These are phyloP conservation scores for Neurospora sp. DNA, from an alignment of 495 filamentous ascomycete species.

Conservation along the genomic window DNA sequence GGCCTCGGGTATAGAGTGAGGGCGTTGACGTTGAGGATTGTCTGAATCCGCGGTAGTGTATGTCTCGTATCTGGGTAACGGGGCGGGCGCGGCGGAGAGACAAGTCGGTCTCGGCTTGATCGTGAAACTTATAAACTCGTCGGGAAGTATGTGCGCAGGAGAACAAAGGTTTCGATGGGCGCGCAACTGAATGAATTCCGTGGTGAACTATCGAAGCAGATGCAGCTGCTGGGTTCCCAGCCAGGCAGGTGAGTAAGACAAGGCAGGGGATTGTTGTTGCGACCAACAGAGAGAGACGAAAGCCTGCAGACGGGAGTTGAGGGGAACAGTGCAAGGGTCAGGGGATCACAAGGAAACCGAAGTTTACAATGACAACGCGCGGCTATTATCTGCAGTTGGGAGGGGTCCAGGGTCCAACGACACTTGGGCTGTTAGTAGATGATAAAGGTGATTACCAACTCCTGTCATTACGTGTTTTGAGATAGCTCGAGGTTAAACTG, in stretches of 20 bases:
- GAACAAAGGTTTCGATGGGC: background rate
- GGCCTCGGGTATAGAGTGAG: background rate
- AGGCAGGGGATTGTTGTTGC: background rate
- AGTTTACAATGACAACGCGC: background rate
- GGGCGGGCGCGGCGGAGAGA: background rate
- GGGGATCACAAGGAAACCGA: background rate
- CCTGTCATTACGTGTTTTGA: background rate
- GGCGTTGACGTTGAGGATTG: background rate
- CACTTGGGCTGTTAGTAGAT: background rate
- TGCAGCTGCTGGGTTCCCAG: background rate
- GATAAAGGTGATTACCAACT: background rate
- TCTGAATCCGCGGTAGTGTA: background rate
- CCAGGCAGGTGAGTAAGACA: background rate
- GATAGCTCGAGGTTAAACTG: background rate
- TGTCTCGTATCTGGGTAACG: background rate
- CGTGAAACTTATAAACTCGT: background rate
- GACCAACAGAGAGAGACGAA: background rate
- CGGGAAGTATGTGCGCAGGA: background rate
- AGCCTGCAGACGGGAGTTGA: background rate
- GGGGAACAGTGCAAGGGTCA: background rate
- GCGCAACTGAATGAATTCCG: background rate
- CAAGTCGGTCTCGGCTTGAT: background rate
- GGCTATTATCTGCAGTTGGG: background rate
- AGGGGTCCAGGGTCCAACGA: background rate
- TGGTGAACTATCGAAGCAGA: background rate